Base-by-base conservation (phyloP, 495 filamentous ascomycete genomes). In the Sporormia fimetaria region DNA sequence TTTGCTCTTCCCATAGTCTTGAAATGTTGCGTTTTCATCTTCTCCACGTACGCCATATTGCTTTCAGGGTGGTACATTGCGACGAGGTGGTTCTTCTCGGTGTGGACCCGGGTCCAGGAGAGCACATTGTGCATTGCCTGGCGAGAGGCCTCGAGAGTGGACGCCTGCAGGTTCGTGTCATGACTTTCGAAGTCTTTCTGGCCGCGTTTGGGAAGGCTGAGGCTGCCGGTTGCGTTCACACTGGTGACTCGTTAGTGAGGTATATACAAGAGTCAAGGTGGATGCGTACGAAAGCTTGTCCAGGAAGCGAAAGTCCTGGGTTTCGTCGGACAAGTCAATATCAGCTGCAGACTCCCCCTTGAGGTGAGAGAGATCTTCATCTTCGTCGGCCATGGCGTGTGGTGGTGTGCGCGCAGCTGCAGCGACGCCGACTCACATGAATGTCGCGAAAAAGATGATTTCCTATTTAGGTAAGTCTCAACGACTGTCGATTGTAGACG, bases 151-250 rank as follows among this genome's bases (percentile, higher is more conserved):
- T 76, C 74, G 33, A 98, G 79, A 17, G 78, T 70, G 36, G 70
- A 63, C 47, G 75, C 73, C 61, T 98, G 90, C 39, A 79, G 74
- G 31, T 73, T 65, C 10, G 90, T 96, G 41, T 80, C 83, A 59
- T 96, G 83, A 10, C 82, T 74, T 62, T 95, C 90, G 60, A 95
- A 98, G 66, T 98, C 90, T 59, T 98, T 98, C 56, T 90, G 83
- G 33, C 90, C 90, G 42, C 82, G 81, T 44, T 75, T 78, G 25
- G 83, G 83, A 23, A 87, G 66, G 10, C 63, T 60, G 5, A 62
- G 45, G 29, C 65, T 52, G 18, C 63, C 38, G 2, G 38, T 36
- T 16, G 21, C 37, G 11, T 30, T 37, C 1, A 21, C 10, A 17
- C 45, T 48, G 29, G 21, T 15, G 11, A 12, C 31, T 21, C 38